A percentile compares a stretch with the other conserved stretches of the same genome.
phyloP scores from a whole-genome alignment of 768 basidiomycete species.

The Tricholoma sp. region DNA sequence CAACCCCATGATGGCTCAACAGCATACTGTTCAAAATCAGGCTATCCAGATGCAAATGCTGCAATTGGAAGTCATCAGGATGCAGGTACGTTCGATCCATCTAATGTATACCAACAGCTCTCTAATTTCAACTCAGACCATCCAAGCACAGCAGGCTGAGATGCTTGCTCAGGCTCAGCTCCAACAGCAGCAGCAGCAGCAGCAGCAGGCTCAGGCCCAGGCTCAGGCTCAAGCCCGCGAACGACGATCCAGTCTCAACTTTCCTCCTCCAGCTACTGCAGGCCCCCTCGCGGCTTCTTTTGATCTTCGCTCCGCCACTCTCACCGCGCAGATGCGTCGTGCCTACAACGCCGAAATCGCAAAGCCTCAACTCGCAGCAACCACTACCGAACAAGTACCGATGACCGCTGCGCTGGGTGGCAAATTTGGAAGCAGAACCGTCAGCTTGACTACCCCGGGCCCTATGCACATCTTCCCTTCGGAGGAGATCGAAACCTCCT shows the following conservation, averaged over 20 bases:
- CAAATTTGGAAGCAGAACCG: slow-evolving; percentile 65
- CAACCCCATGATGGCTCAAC: slow-evolving; percentile 41
- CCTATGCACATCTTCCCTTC: slow-evolving; percentile 23
- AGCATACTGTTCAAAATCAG: slow-evolving; percentile 47
- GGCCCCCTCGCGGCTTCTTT: slow-evolving; percentile 61
- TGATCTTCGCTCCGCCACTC: slow-evolving; percentile 53
- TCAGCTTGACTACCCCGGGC: slow-evolving; percentile 35
- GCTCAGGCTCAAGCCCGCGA: slow-evolving; percentile 35
- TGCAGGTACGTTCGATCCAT: slow-evolving; percentile 53
- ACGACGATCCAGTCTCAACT: slow-evolving; percentile 43
- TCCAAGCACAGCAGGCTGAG: slow-evolving; percentile 73
- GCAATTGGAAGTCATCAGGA: slow-evolving; percentile 75
- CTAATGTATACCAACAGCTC: not conserved
- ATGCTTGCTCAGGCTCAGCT: slow-evolving; percentile 57
- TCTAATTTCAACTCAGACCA: slow-evolving; percentile 34
- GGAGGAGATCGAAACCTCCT: slow-evolving; percentile 40
- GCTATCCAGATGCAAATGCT: slow-evolving; percentile 81
- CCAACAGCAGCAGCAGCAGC: slow-evolving; percentile 45
- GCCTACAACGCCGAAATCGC: slow-evolving; percentile 65
- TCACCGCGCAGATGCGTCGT: slow-evolving; percentile 60
- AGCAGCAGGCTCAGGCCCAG: slow-evolving; percentile 32
- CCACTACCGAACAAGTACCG: slow-evolving; percentile 56
- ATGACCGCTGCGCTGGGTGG: slow-evolving; percentile 81
- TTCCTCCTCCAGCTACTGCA: slow-evolving; percentile 66
- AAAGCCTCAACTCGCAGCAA: slow-evolving; percentile 52